Evolutionary conservation across 305 asterid genomes (phyloP).

Genomic region (Rubia tinctorum): DNA sequence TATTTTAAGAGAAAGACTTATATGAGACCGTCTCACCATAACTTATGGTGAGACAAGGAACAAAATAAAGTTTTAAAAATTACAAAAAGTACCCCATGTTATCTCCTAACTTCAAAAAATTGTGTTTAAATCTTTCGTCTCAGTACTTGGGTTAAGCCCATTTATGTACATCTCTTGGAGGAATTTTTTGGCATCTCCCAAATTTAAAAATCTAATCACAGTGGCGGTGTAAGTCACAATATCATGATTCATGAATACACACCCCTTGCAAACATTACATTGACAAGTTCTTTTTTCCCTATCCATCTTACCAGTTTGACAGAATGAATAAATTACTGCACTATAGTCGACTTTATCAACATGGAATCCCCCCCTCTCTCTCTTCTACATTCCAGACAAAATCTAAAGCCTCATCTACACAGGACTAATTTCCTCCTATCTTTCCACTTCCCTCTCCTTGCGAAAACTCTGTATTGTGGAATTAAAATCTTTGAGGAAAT

Average conservation of each 20-base stretch:
- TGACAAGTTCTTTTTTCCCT: conserved; percentile 69
- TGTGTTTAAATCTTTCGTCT: too few species aligned
- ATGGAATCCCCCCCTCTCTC: conserved; percentile 55
- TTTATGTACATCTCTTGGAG: too few species aligned
- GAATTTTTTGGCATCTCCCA: conserved; percentile 44
- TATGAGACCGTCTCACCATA: too few species aligned
- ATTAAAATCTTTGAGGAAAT: too few species aligned
- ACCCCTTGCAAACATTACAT: conserved; percentile 70
- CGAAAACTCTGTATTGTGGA: too few species aligned
- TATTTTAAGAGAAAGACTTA: too few species aligned
- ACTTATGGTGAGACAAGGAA: too few species aligned
- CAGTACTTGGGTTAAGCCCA: too few species aligned
- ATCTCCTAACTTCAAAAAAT: too few species aligned
- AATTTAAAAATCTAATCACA: conserved; percentile 57
- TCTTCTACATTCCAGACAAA: conserved; percentile 78
- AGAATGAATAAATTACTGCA: conserved; percentile 67
- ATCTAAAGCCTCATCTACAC: conserved; percentile 63
- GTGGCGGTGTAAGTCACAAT: conserved; percentile 92
- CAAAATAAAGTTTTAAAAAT: too few species aligned
- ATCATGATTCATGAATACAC: conserved; percentile 75
- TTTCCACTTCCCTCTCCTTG: too few species aligned
- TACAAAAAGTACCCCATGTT: too few species aligned
- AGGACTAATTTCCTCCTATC: conserved; percentile 25
- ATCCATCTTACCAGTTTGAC: conserved; percentile 59
- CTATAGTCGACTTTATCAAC: conserved; percentile 77